These are phyloP conservation scores for Moringa oleifera DNA, from an alignment of 345 rosid genomes.

Conservation along the genomic window DNA sequence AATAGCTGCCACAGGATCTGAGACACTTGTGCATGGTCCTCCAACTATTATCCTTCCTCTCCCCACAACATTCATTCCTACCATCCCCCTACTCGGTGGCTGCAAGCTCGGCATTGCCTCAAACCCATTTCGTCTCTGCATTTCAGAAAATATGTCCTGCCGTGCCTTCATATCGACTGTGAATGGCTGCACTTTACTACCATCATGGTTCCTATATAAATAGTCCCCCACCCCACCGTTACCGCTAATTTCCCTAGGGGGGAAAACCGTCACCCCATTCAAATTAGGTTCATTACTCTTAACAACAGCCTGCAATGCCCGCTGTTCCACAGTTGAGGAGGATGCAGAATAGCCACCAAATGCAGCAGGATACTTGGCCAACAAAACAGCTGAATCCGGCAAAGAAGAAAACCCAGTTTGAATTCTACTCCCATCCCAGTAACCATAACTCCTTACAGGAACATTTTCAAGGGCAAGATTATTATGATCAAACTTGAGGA, in stretches of 20 bases:
- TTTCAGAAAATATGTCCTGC: slow-evolving; percentile 34
- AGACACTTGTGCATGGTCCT: slow-evolving; percentile 38
- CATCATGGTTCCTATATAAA: slow-evolving; percentile 35
- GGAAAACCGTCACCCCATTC: slow-evolving; percentile 28
- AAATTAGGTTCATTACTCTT: slow-evolving; percentile 27
- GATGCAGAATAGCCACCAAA: slow-evolving; percentile 37
- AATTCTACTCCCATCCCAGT: slow-evolving; percentile 83
- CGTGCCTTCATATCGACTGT: slow-evolving; percentile 44
- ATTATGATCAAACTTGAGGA: slow-evolving; percentile 40
- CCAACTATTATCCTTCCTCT: slow-evolving; percentile 37
- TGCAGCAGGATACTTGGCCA: slow-evolving; percentile 77
- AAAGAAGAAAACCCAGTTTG: slow-evolving; percentile 68
- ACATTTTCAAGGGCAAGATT: slow-evolving; percentile 49
- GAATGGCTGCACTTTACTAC: slow-evolving; percentile 33
- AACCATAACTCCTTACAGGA: slow-evolving; percentile 62
- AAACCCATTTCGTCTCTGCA: slow-evolving; percentile 43
- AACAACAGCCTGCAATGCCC: slow-evolving; percentile 27
- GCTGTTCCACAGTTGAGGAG: slow-evolving; percentile 35
- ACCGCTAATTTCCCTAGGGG: slow-evolving; percentile 30
- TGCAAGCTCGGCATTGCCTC: slow-evolving; percentile 35
- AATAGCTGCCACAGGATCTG: slow-evolving; percentile 64
- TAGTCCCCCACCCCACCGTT: slow-evolving; percentile 41
- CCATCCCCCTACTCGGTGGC: slow-evolving; percentile 40
- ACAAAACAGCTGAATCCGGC: slow-evolving; percentile 63
- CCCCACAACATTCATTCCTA: slow-evolving; percentile 44